phyloP scores from a whole-genome alignment of 179 eudicot genomes.

The Patellifolia procumbens region DNA sequence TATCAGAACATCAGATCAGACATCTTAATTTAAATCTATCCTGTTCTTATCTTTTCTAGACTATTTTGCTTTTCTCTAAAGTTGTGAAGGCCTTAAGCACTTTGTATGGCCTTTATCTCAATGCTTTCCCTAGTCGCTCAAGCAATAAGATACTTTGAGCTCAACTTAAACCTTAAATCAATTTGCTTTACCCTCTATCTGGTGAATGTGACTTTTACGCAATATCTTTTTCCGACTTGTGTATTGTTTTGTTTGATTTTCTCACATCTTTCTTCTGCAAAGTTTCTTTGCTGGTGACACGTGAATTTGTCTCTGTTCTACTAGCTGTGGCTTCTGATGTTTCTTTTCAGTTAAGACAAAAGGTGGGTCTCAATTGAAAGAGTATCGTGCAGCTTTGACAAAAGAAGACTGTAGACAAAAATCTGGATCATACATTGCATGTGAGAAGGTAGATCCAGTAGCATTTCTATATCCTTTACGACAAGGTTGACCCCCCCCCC shows the following conservation, averaged over 20 bases:
- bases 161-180: background rate
- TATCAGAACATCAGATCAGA: too few relatives aligned
- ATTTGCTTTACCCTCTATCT: background rate
- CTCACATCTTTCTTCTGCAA: background rate
- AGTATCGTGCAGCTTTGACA: conserved; percentile 86
- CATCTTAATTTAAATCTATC: background rate
- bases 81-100: background rate
- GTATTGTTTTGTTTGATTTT: background rate
- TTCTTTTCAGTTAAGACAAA: conserved; percentile 77
- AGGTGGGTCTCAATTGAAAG: conserved; percentile 89
- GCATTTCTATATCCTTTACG: background rate
- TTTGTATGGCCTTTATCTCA: background rate
- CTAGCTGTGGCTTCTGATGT: conserved; percentile 1
- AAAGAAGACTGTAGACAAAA: conserved; percentile 95
- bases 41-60: background rate
- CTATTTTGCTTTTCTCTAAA: background rate
- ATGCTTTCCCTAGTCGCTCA: background rate
- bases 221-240: background rate
- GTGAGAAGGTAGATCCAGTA: conserved; percentile 66
- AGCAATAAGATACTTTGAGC: background rate
- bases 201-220: background rate
- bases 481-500: background rate
- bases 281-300: background rate
- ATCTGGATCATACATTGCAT: conserved; percentile 73
- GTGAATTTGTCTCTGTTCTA: background rate